These are phyloP conservation scores for Apiospora phragmitis DNA, from an alignment of 2,329 filamentous ascomycete genomes.

Conservation along the genomic window DNA sequence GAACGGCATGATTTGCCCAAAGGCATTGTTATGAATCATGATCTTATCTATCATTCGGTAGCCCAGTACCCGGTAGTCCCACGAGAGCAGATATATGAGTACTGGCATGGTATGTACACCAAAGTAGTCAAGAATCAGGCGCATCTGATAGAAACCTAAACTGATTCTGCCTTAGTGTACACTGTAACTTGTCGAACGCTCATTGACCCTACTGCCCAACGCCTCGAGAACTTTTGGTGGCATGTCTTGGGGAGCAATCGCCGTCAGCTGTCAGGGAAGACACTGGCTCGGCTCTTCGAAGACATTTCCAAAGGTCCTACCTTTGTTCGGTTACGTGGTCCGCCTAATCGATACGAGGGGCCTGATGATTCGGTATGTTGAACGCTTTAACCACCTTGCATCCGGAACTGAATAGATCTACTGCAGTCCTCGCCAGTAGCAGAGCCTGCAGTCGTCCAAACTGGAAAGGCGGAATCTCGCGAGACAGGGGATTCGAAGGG, in stretches of 20 bases:
- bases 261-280: slow-evolving; percentile 51
- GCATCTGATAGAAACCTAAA: slow-evolving; percentile 9
- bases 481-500: slow-evolving; percentile 21
- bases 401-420: slow-evolving; percentile 11
- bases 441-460: background rate
- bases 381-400: slow-evolving; percentile 21
- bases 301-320: slow-evolving; percentile 60
- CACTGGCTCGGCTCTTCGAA: slow-evolving; percentile 56
- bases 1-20: slow-evolving; percentile 47
- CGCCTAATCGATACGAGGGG: slow-evolving; percentile 54
- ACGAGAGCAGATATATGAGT: slow-evolving; percentile 52
- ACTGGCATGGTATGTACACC: slow-evolving; percentile 54
- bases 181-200: slow-evolving; percentile 60
- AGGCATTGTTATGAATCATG: slow-evolving; percentile 57
- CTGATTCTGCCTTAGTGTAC: slow-evolving; percentile 46
- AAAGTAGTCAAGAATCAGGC: background rate
- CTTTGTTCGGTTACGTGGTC: slow-evolving; percentile 55
- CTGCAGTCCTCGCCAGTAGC: slow-evolving; percentile 11
- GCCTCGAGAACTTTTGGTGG: slow-evolving; percentile 67
- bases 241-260: slow-evolving; percentile 63
- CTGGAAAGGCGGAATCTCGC: slow-evolving; percentile 9
- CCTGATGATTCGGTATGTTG: slow-evolving; percentile 41
- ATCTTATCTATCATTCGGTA: slow-evolving; percentile 53
- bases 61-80: slow-evolving; percentile 52
- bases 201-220: slow-evolving; percentile 61